Conservation (phyloP, 768 basidiomycete species). For the Mycena vitilis region DNA sequence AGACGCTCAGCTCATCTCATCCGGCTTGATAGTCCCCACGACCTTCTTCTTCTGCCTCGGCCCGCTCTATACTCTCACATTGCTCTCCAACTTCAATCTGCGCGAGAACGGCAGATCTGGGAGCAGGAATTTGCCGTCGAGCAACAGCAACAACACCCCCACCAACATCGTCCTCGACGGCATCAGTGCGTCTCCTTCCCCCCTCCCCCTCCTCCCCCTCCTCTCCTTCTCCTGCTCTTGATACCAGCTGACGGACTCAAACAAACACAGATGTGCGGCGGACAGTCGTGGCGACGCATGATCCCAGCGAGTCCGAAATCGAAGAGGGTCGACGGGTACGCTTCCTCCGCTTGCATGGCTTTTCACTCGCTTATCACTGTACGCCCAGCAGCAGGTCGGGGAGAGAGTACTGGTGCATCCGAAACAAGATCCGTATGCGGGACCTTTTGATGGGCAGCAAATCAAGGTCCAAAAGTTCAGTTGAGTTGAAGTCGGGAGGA, state of each 20-base stretch:
- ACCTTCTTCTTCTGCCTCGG: constrained; percentile 3
- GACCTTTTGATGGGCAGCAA: neutral
- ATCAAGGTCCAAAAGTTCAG: too few relatives aligned
- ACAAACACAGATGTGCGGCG: neutral
- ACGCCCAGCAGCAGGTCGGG: neutral
- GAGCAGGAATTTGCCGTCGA: neutral
- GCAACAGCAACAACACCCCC: neutral
- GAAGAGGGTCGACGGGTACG: neutral
- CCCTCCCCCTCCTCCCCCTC: too few relatives aligned
- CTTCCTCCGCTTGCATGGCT: neutral
- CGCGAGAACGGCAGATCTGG: neutral
- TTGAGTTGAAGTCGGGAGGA: too few relatives aligned
- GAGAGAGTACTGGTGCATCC: neutral
- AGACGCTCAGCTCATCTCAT: neutral
- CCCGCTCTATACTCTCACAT: constrained; percentile 7
- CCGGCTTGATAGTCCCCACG: neutral
- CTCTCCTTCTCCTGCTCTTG: too few relatives aligned
- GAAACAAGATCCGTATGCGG: neutral
- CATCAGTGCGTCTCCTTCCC: neutral
- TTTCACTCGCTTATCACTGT: neutral
- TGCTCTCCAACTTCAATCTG: constrained; percentile 17
- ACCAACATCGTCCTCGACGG: neutral
- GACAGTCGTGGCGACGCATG: neutral
- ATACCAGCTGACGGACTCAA: neutral
- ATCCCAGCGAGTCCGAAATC: neutral